phyloP scores from a whole-genome alignment of 768 basidiomycete genomes.

The Russula abietina region DNA sequence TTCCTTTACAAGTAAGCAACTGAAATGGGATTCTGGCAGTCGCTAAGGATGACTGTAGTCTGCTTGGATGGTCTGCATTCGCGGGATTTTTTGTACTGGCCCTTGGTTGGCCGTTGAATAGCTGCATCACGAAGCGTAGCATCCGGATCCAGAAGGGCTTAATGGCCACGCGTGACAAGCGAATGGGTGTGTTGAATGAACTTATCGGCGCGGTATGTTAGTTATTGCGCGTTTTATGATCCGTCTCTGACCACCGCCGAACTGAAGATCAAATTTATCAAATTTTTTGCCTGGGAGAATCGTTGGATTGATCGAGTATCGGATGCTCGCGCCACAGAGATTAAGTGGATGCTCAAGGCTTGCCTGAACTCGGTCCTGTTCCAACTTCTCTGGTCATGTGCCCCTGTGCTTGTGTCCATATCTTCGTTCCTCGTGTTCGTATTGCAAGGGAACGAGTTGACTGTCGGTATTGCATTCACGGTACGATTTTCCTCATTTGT shows the following conservation, averaged over 20 bases:
- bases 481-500: constrained; percentile 35
- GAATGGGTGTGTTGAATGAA: constrained; percentile 75
- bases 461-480: constrained; percentile 79
- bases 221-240: not conserved
- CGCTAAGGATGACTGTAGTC: constrained; percentile 31
- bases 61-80: constrained; percentile 67
- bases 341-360: constrained; percentile 74
- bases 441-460: constrained; percentile 64
- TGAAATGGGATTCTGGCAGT: not conserved
- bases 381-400: constrained; percentile 62
- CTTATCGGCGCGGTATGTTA: constrained; percentile 56
- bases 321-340: constrained; percentile 61
- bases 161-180: constrained; percentile 59
- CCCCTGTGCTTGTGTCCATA: constrained; percentile 76
- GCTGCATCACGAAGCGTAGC: constrained; percentile 52
- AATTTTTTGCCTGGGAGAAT: constrained; percentile 79
- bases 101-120: constrained; percentile 67
- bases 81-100: constrained; percentile 66
- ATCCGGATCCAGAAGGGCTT: constrained; percentile 56
- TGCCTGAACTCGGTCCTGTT: constrained; percentile 71
- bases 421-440: constrained; percentile 74
- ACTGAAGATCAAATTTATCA: constrained; percentile 62
- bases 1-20: constrained; percentile 67
- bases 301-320: constrained; percentile 64
- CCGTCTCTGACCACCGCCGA: not conserved